These are phyloP conservation scores for Colletotrichum lentis DNA, from an alignment of 2,329 filamentous ascomycete species.

Conservation along the genomic window DNA sequence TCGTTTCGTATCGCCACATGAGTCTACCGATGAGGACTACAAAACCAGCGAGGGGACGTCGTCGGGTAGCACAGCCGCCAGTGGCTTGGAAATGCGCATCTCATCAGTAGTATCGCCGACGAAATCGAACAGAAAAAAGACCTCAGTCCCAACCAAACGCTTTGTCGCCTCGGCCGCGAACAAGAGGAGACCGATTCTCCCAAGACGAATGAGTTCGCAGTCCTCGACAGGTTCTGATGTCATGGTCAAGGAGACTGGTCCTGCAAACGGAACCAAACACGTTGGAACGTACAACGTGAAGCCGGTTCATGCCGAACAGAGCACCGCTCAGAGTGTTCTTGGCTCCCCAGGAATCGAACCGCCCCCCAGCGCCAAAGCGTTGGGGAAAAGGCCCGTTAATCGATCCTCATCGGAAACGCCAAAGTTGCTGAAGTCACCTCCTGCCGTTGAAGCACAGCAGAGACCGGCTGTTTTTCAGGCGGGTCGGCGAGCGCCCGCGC, in stretches of 20 bases:
- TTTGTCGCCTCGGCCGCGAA: conserved; percentile 55
- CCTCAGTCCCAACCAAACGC: conserved; percentile 46
- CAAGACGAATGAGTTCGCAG: conserved; percentile 59
- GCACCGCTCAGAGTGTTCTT: conserved; percentile 6
- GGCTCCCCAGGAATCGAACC: conserved; percentile 22
- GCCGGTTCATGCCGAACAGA: conserved; percentile 45
- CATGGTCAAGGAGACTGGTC: conserved; percentile 45
- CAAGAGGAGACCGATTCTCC: conserved; percentile 57
- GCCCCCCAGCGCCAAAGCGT: conserved; percentile 54
- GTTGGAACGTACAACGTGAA: conserved; percentile 41
- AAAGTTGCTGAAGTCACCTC: conserved; percentile 20
- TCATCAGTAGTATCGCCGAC: conserved; percentile 41
- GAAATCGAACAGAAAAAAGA: conserved; percentile 45
- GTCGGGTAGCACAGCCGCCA: conserved; percentile 51
- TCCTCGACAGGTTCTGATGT: conserved; percentile 50
- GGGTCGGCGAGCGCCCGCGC: conserved; percentile 11
- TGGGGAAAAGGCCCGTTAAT: conserved; percentile 56
- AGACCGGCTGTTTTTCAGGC: conserved; percentile 27
- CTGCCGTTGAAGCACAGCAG: conserved; percentile 17
- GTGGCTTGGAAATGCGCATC: conserved; percentile 44
- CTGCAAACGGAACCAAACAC: conserved; percentile 41
- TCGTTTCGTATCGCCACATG: conserved; percentile 65
- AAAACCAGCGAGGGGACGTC: conserved; percentile 49
- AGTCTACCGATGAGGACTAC: conserved; percentile 55
- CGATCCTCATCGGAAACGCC: conserved; percentile 10